A percentile compares a stretch with the other conserved stretches of the same genome.
Evolutionary conservation across 2,329 filamentous ascomycete genomes (phyloP).

Genomic region (Aspergillus sp.): DNA sequence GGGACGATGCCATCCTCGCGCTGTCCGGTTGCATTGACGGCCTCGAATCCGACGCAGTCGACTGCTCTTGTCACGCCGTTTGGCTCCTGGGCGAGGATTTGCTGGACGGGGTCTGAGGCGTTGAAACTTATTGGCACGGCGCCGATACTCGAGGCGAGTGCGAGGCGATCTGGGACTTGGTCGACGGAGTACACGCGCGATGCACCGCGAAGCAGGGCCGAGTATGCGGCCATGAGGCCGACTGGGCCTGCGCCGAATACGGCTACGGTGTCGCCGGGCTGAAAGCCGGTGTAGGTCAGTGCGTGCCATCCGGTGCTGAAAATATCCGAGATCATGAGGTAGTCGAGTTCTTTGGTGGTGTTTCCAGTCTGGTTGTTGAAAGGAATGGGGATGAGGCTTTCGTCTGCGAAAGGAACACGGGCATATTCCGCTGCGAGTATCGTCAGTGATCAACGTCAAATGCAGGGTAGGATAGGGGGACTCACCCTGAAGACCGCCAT

Average conservation of each 20-base stretch:
- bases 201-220: constrained; percentile 56
- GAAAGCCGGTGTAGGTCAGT: constrained; percentile 32
- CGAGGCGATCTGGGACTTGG: constrained; percentile 54
- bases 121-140: constrained; percentile 58
- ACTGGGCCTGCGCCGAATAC: constrained; percentile 62
- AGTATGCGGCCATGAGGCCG: constrained; percentile 63
- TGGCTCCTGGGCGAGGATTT: constrained; percentile 24
- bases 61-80: constrained; percentile 4
- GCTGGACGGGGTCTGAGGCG: constrained; percentile 44
- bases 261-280: constrained; percentile 51
- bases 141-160: constrained; percentile 52
- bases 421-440: not conserved
- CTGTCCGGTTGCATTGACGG: not conserved
- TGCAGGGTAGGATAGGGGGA: no score
- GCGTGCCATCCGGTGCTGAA: constrained; percentile 37
- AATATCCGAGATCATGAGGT: constrained; percentile 25
- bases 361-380: not conserved
- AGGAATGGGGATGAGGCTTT: not conserved
- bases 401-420: not conserved
- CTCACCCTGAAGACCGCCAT: no score
- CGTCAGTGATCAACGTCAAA: no score
- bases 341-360: not conserved
- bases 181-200: constrained; percentile 59
- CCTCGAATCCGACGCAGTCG: constrained; percentile 14
- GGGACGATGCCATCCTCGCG: no score